Conservation (phyloP, 306 rosid genomes). For the Alnus rubra region DNA sequence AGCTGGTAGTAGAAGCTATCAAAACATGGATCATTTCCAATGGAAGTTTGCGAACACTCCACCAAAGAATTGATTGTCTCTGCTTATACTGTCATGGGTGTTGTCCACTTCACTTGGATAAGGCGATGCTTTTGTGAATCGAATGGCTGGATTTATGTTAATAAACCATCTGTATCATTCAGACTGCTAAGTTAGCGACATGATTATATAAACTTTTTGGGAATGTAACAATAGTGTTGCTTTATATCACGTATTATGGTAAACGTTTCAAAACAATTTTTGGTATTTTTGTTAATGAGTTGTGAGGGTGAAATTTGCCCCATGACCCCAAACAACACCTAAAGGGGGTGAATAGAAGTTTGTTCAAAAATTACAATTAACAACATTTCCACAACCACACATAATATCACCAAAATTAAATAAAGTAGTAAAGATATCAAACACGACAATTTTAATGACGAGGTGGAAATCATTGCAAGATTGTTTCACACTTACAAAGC, state of each 20-base stretch:
- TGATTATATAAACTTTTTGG: neutral
- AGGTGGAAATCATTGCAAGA: too few species aligned
- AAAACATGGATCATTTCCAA: neutral
- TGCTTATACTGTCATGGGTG: neutral
- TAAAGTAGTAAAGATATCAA: too few species aligned
- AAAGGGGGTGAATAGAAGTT: too few species aligned
- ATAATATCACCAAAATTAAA: too few species aligned
- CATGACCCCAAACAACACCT: too few species aligned
- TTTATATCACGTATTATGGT: neutral
- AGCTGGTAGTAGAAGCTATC: neutral
- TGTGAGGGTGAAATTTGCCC: too few species aligned
- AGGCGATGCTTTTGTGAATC: neutral
- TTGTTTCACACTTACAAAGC: too few species aligned
- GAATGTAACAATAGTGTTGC: neutral
- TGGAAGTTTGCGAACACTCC: constrained; percentile 34
- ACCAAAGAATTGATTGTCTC: neutral
- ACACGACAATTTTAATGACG: too few species aligned
- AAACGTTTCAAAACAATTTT: too few species aligned
- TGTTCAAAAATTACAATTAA: too few species aligned
- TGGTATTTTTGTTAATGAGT: too few species aligned
- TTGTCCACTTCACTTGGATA: neutral
- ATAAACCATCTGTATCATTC: neutral
- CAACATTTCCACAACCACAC: too few species aligned
- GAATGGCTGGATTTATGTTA: neutral
- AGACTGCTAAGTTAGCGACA: neutral